phyloP scores from a whole-genome alignment of 768 basidiomycete genomes.

The Amanita exitialis region DNA sequence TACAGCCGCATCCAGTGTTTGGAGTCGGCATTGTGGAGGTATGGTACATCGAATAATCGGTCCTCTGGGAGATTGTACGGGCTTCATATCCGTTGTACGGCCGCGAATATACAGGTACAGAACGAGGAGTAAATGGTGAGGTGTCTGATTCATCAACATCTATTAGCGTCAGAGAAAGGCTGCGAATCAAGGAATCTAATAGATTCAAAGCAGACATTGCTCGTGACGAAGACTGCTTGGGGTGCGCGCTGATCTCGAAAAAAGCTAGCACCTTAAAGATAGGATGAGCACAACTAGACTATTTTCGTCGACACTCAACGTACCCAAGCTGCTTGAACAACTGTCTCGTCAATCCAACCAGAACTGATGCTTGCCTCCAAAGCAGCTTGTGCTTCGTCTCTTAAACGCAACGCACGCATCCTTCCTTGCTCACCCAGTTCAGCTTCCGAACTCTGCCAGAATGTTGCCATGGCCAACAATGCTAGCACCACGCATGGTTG shows the following conservation, averaged over 20 bases:
- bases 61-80: conserved; percentile 11
- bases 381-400: conserved; percentile 60
- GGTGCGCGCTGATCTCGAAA: conserved; percentile 67
- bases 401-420: conserved; percentile 44
- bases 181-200: conserved; percentile 61
- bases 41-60: conserved; percentile 3
- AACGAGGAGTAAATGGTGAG: conserved; percentile 35
- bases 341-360: conserved; percentile 62
- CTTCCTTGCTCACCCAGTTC: conserved; percentile 41
- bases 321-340: conserved; percentile 74
- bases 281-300: neutral
- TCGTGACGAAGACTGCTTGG: conserved; percentile 42
- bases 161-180: conserved; percentile 45
- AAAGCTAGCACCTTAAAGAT: conserved; percentile 47
- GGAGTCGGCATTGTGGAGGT: conserved; percentile 5
- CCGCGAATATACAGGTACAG: conserved; percentile 26
- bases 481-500: conserved; percentile 62
- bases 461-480: conserved; percentile 53
- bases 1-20: conserved; percentile 34
- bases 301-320: conserved; percentile 11
- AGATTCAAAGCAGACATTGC: conserved; percentile 45
- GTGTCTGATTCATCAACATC: conserved; percentile 47
- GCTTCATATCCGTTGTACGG: conserved; percentile 12
- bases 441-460: conserved; percentile 61
- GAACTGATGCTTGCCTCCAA: conserved; percentile 64